phyloP scores from a whole-genome alignment of 2,329 filamentous ascomycete species.

The Lachnellula cervina region DNA sequence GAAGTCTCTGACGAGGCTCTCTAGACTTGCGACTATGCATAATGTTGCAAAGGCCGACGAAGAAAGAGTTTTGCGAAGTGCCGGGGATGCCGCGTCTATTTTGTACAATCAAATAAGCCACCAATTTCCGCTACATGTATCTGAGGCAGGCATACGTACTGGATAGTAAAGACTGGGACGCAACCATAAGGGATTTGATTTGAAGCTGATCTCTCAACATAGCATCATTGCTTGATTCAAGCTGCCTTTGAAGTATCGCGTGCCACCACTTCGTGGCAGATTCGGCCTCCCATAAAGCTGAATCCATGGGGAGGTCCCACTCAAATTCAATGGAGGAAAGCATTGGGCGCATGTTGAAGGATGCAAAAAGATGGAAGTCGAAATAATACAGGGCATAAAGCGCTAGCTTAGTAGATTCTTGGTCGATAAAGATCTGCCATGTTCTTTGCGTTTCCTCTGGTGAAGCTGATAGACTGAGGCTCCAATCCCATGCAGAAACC shows the following conservation, averaged over 20 bases:
- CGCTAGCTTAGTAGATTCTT: constrained; percentile 31
- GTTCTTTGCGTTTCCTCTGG: constrained; percentile 17
- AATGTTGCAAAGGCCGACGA: constrained; percentile 28
- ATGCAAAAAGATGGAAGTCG: constrained; percentile 29
- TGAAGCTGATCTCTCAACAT: no score
- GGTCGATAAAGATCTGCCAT: constrained; percentile 27
- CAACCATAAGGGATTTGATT: no score
- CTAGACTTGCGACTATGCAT: constrained; percentile 29
- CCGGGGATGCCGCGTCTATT: no score
- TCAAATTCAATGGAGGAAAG: constrained; percentile 31
- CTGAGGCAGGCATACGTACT: no score
- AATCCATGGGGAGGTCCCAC: no score
- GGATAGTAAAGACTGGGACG: no score
- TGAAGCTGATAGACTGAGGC: background rate
- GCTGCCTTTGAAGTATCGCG: no score
- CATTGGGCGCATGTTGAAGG: constrained; percentile 30
- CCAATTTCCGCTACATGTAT: no score
- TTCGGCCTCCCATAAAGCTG: no score
- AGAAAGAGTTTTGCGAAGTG: constrained; percentile 12
- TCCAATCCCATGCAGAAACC: constrained; percentile 10
- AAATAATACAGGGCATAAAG: constrained; percentile 30
- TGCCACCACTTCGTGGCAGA: no score
- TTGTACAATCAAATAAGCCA: no score
- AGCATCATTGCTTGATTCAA: no score
- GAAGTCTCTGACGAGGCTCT: constrained; percentile 30